A percentile compares a stretch with the other conserved stretches of the same genome.
Conservation (phyloP, 2,329 filamentous ascomycete genomes). For the Aspergillus sp. region DNA sequence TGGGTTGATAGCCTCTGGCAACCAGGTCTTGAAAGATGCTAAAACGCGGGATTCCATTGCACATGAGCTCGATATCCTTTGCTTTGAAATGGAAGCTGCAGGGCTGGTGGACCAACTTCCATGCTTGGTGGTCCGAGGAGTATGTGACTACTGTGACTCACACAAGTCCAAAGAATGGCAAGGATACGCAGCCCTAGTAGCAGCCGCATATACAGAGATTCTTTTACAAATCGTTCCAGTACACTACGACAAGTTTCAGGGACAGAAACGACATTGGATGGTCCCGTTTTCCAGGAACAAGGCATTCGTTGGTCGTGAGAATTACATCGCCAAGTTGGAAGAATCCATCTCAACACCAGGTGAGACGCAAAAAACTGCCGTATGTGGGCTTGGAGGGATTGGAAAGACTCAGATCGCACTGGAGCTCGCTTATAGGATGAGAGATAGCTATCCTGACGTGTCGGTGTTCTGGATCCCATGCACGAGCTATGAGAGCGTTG, state of each 20-base stretch:
- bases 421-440: conserved; percentile 8
- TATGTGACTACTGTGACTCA: too few species aligned
- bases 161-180: too few species aligned
- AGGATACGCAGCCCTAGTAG: too few species aligned
- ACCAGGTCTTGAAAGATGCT: too few species aligned
- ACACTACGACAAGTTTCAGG: not conserved
- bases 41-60: too few species aligned
- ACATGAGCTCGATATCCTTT: too few species aligned
- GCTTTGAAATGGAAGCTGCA: too few species aligned
- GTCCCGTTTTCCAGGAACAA: not conserved
- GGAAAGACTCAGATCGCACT: not conserved
- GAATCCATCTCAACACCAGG: not conserved
- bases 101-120: too few species aligned
- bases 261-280: not conserved
- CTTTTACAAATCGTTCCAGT: too few species aligned
- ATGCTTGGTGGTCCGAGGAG: too few species aligned
- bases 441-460: not conserved
- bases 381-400: not conserved
- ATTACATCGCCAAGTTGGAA: not conserved
- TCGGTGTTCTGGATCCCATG: conserved; percentile 31
- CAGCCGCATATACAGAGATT: too few species aligned
- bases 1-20: too few species aligned
- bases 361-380: not conserved
- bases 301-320: not conserved
- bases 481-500: conserved; percentile 17